Conservation (phyloP, 805 yeast species). For the Clavispora carvajalis region DNA sequence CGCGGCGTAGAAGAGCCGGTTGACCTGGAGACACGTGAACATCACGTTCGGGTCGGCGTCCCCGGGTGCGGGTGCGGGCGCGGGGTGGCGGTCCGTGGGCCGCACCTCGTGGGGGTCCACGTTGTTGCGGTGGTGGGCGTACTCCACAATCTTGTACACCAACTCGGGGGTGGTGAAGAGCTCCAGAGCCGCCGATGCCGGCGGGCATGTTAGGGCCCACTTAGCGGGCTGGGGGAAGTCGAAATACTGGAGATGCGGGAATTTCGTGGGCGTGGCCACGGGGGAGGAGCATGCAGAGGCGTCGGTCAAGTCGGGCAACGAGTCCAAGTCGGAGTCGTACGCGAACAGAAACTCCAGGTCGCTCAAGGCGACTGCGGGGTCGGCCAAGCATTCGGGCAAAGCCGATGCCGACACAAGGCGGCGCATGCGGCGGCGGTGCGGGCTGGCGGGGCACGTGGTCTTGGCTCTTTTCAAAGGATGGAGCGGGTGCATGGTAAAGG, state of each 20-base stretch:
- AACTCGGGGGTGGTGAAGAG: constrained; percentile 79
- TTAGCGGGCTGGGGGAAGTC: neutral
- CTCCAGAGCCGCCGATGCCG: no score
- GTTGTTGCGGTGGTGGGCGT: constrained; percentile 50
- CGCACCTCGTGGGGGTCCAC: constrained; percentile 56
- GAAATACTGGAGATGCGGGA: constrained; percentile 3
- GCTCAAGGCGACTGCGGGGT: neutral
- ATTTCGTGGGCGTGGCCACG: constrained; percentile 13
- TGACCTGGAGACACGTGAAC: constrained; percentile 63
- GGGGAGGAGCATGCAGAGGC: constrained; percentile 11
- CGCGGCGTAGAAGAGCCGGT: constrained; percentile 56
- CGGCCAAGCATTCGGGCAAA: neutral
- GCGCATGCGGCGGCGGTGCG: neutral
- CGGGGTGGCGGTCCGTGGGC: constrained; percentile 25
- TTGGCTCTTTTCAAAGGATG: neutral
- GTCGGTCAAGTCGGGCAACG: constrained; percentile 33
- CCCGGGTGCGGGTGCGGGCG: constrained; percentile 3
- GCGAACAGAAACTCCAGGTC: constrained; percentile 2
- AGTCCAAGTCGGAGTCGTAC: constrained; percentile 29
- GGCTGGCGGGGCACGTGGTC: neutral
- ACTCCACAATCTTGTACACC: constrained; percentile 51
- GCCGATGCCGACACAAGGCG: neutral
- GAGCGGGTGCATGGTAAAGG: neutral
- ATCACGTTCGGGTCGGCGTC: constrained; percentile 29
- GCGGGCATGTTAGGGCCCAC: no score